Percentiles rank a stretch among this genome's conserved stretches.
These are phyloP conservation scores for Rosa persica DNA, from an alignment of 306 rosid genomes.

Conservation along the genomic window DNA sequence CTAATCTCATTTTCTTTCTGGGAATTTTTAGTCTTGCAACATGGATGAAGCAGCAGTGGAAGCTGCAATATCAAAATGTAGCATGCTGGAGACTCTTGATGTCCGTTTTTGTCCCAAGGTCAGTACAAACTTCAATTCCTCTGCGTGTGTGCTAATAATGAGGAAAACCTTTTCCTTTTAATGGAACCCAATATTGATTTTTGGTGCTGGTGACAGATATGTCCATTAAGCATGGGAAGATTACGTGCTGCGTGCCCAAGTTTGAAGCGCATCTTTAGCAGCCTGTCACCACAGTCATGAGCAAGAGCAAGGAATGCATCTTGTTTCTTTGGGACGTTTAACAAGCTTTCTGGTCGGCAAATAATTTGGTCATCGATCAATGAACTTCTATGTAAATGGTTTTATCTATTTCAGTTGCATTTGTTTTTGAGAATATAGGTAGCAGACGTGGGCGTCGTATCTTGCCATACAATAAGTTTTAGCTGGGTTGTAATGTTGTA, in stretches of 20 bases:
- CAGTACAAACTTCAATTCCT: conserved; percentile 10
- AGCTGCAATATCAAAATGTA: conserved; percentile 80
- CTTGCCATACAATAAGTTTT: neutral
- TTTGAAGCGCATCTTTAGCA: conserved; percentile 97
- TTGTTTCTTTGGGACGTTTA: conserved; percentile 13
- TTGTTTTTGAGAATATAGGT: conserved; percentile 40
- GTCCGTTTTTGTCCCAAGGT: conserved; percentile 97
- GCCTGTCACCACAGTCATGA: conserved; percentile 61
- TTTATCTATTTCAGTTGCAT: conserved; percentile 19
- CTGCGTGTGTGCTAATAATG: neutral
- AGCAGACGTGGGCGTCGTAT: conserved; percentile 24
- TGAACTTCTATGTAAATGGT: conserved; percentile 42
- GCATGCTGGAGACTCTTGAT: conserved; percentile 94
- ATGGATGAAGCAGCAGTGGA: conserved; percentile 78
- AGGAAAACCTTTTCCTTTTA: neutral
- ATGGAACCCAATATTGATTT: neutral
- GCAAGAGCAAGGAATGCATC: neutral
- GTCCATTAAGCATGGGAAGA: conserved; percentile 67
- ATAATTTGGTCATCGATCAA: conserved; percentile 24
- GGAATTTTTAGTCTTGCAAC: conserved; percentile 69
- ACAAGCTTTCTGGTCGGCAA: conserved; percentile 25
- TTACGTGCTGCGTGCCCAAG: conserved; percentile 68
- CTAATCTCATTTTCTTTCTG: neutral
- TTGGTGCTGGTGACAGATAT: conserved; percentile 42
- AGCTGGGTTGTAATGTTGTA: neutral